phyloP scores from a whole-genome alignment of 116 monocot genomes.

The Trichopus zeylanicus region DNA sequence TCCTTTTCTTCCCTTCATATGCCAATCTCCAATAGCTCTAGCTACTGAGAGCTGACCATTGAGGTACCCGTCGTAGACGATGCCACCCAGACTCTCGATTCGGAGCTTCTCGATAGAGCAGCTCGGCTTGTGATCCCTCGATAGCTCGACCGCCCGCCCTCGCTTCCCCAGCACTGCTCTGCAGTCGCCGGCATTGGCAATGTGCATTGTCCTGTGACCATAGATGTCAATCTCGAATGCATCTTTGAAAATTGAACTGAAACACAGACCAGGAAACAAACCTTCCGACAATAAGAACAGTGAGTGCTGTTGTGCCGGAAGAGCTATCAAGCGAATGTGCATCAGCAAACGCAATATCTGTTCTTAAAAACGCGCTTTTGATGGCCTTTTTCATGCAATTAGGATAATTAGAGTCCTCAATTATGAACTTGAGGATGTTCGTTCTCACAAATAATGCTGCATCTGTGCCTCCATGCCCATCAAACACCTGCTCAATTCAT shows the following conservation, averaged over 20 bases:
- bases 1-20: slow-evolving; percentile 50
- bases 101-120: slow-evolving; percentile 42
- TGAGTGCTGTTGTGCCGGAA: slow-evolving; percentile 35
- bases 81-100: slow-evolving; percentile 71
- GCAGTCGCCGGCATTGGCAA: slow-evolving; percentile 76
- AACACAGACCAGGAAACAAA: too few species aligned
- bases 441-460: slow-evolving; percentile 23
- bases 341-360: slow-evolving; percentile 32
- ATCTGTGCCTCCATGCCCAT: slow-evolving; percentile 38
- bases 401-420: slow-evolving; percentile 18
- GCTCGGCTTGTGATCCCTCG: slow-evolving; percentile 66
- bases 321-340: slow-evolving; percentile 16
- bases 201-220: slow-evolving; percentile 38
- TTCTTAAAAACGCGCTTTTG: slow-evolving; percentile 17
- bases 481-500: slow-evolving; percentile 28
- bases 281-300: slow-evolving; percentile 34
- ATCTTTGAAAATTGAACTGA: not conserved
- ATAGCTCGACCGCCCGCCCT: slow-evolving; percentile 61
- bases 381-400: slow-evolving; percentile 4
- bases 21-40: slow-evolving; percentile 66
- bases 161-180: slow-evolving; percentile 71
- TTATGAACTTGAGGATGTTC: slow-evolving; percentile 27
- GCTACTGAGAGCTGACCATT: slow-evolving; percentile 75
- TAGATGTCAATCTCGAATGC: not conserved
- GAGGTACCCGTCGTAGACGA: slow-evolving; percentile 57